Evolutionary conservation across 345 rosid species (phyloP), one percentile per base, ranked within the genome.

Genomic region (Corchorus capsularis): DNA sequence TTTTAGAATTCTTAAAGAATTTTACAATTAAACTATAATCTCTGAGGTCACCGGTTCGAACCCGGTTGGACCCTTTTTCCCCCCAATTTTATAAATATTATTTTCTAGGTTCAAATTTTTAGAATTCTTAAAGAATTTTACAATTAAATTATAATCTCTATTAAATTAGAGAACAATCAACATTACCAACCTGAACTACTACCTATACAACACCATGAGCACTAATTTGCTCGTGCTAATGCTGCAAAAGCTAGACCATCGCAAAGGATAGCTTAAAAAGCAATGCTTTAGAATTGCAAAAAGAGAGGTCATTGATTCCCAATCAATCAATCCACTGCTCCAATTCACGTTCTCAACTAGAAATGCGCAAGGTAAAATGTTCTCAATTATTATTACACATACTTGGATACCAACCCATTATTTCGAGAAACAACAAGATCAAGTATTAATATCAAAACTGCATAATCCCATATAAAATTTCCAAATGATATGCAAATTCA

Each of bases 11-110:
- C 27, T 27, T 27, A 27, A 27, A 27, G 27, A 27, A 27, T 27
- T 27, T 27, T 27, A 27, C 27, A 27, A 27, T 27, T 27, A 27
- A 27, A n/a, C n/a, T n/a, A n/a, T n/a, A n/a, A n/a, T n/a, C n/a
- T n/a, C n/a, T n/a, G 87, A 88, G 90, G 89, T 86, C 89, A 87
- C 81, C 73, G 84, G 84, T 84, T 82, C 83, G 83, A 84, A 76
- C 74, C 81, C 78, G 77, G 80, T 78, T 73, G 39, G 55, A 2
- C 15, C 46, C 50, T 20, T 46, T 27, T 27, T 27, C 27, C 1
- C 27, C 27, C 27, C 0, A 27, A 27, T 27, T 27, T 27, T n/a
- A n/a, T n/a, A n/a, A n/a, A n/a, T n/a, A n/a, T n/a, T n/a, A n/a
- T n/a, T n/a, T n/a, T n/a, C n/a, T n/a, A n/a, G n/a, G n/a, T n/a